Conservation (phyloP, 1,284 basidiomycete genomes). For the Sparassis latifolia region DNA sequence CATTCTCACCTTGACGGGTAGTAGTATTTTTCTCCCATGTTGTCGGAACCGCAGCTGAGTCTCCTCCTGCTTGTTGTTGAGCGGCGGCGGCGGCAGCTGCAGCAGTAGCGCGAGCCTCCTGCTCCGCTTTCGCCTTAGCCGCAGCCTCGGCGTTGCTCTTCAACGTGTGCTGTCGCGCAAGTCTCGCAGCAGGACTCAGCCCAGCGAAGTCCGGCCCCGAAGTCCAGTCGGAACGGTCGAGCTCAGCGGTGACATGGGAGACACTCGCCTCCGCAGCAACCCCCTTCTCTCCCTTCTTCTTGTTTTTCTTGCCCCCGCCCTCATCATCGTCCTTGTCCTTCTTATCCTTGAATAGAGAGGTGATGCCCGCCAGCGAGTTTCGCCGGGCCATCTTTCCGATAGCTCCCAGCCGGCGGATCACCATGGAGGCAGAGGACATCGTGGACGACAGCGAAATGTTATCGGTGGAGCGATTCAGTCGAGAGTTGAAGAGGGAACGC, state of each 20-base stretch:
- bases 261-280: conserved; percentile 69
- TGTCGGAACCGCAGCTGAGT: conserved; percentile 39
- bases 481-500: conserved; percentile 82
- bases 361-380: conserved; percentile 88
- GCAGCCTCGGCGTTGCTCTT: conserved; percentile 81
- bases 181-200: conserved; percentile 87
- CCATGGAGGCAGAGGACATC: conserved; percentile 91
- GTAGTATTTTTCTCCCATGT: conserved; percentile 81
- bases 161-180: conserved; percentile 85
- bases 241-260: conserved; percentile 81
- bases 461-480: conserved; percentile 90
- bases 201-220: conserved; percentile 56
- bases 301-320: conserved; percentile 36
- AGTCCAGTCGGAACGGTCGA: conserved; percentile 57
- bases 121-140: conserved; percentile 57
- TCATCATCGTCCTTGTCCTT: conserved; percentile 59
- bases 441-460: conserved; percentile 98
- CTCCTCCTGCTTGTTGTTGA: conserved; percentile 7
- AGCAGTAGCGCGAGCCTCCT: conserved; percentile 37
- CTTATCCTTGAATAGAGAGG: conserved; percentile 93
- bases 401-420: conserved; percentile 94
- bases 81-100: conserved; percentile 30
- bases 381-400: conserved; percentile 89
- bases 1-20: conserved; percentile 37
- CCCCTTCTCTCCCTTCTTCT: conserved; percentile 51